Evolutionary conservation across 371 early-diverging fungal genomes (phyloP).

Genomic region (Apophysomyces trapeziformis): DNA sequence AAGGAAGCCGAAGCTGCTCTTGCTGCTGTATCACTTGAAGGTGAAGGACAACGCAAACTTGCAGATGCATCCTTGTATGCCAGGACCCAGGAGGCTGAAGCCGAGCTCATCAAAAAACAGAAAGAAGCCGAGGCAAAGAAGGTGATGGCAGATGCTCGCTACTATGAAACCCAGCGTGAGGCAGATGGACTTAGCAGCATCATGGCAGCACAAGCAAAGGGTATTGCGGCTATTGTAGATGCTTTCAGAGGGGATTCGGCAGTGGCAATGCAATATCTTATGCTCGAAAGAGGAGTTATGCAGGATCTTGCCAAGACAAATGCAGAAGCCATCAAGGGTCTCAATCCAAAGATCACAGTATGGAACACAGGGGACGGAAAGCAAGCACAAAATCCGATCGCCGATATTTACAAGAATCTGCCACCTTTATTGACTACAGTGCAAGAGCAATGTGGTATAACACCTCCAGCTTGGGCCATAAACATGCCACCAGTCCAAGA

Average conservation of each 20-base stretch:
- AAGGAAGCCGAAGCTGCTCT: constrained; percentile 40
- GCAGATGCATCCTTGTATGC: background rate
- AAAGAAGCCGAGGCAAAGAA: constrained; percentile 31
- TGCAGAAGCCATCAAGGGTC: constrained; percentile 55
- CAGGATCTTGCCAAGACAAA: constrained; percentile 52
- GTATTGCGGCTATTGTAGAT: constrained; percentile 29
- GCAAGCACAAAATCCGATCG: constrained; percentile 33
- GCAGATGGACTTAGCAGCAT: constrained; percentile 35
- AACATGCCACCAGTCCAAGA: constrained; percentile 6
- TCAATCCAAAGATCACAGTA: constrained; percentile 58
- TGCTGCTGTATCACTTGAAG: constrained; percentile 1
- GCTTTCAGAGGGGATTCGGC: constrained; percentile 39
- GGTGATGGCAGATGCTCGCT: constrained; percentile 35
- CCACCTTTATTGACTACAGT: constrained; percentile 51
- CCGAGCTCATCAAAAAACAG: constrained; percentile 7
- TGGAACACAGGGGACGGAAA: constrained; percentile 53
- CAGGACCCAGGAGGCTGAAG: background rate
- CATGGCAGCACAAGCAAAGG: constrained; percentile 44
- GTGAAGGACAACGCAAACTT: background rate
- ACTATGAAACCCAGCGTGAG: constrained; percentile 30
- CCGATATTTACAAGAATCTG: constrained; percentile 46
- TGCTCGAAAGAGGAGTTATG: constrained; percentile 55
- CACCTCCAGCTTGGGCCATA: constrained; percentile 42
- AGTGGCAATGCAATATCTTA: constrained; percentile 51
- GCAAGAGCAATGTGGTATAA: constrained; percentile 56